Evolutionary conservation across 495 filamentous ascomycete species (phyloP).

Genomic region (Neurospora sp.): DNA sequence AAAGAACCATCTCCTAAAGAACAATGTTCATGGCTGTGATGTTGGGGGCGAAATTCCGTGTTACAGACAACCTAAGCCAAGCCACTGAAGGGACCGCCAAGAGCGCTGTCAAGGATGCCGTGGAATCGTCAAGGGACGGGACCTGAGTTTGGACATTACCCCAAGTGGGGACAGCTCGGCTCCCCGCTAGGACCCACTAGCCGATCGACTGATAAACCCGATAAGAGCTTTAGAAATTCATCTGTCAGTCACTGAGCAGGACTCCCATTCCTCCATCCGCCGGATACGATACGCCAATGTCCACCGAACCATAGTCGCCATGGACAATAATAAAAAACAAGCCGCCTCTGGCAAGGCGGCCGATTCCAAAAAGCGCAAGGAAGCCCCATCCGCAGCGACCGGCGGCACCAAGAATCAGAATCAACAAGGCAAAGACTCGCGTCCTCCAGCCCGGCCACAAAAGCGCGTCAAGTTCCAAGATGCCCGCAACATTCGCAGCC

Average conservation of each 20-base stretch:
- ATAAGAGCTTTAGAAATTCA: conserved; percentile 16
- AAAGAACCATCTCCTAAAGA: neutral
- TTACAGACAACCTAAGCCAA: neutral
- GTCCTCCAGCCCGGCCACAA: conserved; percentile 7
- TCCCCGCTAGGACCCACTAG: neutral
- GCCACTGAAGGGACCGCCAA: neutral
- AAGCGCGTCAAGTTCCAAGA: conserved; percentile 57
- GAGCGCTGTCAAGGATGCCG: neutral
- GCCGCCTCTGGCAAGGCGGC: neutral
- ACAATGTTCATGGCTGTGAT: neutral
- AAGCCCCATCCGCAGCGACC: conserved; percentile 2
- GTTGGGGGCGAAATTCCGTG: neutral
- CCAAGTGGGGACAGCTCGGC: neutral
- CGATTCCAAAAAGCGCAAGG: conserved; percentile 9
- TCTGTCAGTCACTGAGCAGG: neutral
- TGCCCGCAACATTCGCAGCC: conserved; percentile 62
- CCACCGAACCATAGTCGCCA: neutral
- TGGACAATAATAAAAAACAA: conserved; percentile 2
- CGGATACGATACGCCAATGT: neutral
- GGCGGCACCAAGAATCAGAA: neutral
- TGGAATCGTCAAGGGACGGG: neutral
- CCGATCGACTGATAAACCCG: conserved; percentile 9
- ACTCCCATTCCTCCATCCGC: neutral
- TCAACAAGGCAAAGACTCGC: neutral
- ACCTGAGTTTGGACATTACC: neutral